A percentile compares a stretch with the other conserved stretches of the same genome.
phyloP scores from a whole-genome alignment of 805 yeast species.

The Saccharomycodes ludwigii region DNA sequence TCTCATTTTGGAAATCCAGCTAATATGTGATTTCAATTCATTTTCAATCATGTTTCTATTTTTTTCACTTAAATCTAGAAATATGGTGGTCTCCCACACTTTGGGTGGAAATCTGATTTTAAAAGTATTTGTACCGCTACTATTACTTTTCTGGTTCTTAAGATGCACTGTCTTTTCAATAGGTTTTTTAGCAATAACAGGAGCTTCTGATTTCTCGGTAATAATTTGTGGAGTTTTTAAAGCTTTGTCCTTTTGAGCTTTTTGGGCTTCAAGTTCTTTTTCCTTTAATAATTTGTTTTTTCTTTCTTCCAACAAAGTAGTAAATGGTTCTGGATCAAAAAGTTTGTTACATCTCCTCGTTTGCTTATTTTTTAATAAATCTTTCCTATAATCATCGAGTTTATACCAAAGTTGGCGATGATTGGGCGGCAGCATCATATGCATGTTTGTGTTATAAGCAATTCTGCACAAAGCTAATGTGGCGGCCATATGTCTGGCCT shows the following conservation, averaged over 20 bases:
- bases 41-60: slow-evolving; percentile 51
- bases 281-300: slow-evolving; percentile 30
- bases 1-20: slow-evolving; percentile 30
- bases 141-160: slow-evolving; percentile 5
- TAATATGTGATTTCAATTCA: slow-evolving; percentile 42
- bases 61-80: slow-evolving; percentile 55
- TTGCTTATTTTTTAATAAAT: slow-evolving; percentile 33
- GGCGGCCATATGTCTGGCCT: slow-evolving; percentile 85
- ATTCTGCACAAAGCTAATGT: slow-evolving; percentile 76
- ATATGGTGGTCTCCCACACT: slow-evolving; percentile 60
- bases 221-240: slow-evolving; percentile 35
- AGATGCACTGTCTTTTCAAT: too few species aligned
- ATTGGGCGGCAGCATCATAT: slow-evolving; percentile 75
- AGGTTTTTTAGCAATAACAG: too few species aligned
- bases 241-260: slow-evolving; percentile 38
- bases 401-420: slow-evolving; percentile 72
- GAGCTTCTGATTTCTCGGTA: slow-evolving; percentile 16
- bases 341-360: slow-evolving; percentile 31
- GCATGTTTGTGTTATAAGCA: slow-evolving; percentile 69
- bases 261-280: slow-evolving; percentile 34
- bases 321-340: slow-evolving; percentile 70
- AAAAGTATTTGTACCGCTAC: slow-evolving; percentile 1
- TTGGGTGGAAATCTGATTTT: slow-evolving; percentile 37
- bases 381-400: slow-evolving; percentile 49
- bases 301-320: slow-evolving; percentile 44